Percentiles rank a stretch among this genome's conserved stretches.
phyloP scores from a whole-genome alignment of 805 yeast genomes.

The Teunomyces stri region DNA sequence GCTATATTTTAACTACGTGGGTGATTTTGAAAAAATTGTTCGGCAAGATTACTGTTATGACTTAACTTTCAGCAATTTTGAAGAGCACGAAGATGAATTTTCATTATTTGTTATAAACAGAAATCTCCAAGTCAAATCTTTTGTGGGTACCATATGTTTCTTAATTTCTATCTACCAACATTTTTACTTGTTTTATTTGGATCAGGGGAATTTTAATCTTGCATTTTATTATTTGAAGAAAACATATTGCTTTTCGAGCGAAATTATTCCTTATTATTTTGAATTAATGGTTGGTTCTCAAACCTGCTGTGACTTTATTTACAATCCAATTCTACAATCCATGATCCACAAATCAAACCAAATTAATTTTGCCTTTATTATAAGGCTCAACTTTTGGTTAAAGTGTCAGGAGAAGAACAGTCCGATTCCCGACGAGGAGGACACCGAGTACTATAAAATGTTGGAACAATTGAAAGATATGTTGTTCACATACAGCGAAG shows the following conservation, averaged over 20 bases:
- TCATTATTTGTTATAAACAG: slow-evolving; percentile 13
- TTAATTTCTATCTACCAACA: slow-evolving; percentile 17
- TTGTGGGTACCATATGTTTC: slow-evolving; percentile 13
- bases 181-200: slow-evolving; percentile 14
- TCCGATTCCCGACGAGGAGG: slow-evolving; percentile 9
- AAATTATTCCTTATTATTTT: slow-evolving; percentile 18
- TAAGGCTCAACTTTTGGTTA: slow-evolving; percentile 29
- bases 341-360: slow-evolving; percentile 39
- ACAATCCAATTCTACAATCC: slow-evolving; percentile 24
- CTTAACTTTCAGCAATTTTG: not conserved
- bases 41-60: not conserved
- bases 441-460: slow-evolving; percentile 18
- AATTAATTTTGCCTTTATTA: slow-evolving; percentile 25
- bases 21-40: slow-evolving; percentile 1
- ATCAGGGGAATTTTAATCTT: slow-evolving; percentile 4
- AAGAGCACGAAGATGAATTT: not conserved
- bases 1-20: not conserved
- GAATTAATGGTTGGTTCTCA: slow-evolving; percentile 14
- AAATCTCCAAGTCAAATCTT: slow-evolving; percentile 14
- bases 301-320: slow-evolving; percentile 20
- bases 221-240: slow-evolving; percentile 10
- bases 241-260: slow-evolving; percentile 7
- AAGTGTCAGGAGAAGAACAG: slow-evolving; percentile 24
- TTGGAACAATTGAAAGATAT: slow-evolving; percentile 13
- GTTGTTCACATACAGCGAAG: slow-evolving; percentile 20